Percentiles rank a stretch among this genome's conserved stretches.
These are phyloP conservation scores for Ophiorrhiza pumila DNA, from an alignment of 257 asterid species.

Conservation along the genomic window DNA sequence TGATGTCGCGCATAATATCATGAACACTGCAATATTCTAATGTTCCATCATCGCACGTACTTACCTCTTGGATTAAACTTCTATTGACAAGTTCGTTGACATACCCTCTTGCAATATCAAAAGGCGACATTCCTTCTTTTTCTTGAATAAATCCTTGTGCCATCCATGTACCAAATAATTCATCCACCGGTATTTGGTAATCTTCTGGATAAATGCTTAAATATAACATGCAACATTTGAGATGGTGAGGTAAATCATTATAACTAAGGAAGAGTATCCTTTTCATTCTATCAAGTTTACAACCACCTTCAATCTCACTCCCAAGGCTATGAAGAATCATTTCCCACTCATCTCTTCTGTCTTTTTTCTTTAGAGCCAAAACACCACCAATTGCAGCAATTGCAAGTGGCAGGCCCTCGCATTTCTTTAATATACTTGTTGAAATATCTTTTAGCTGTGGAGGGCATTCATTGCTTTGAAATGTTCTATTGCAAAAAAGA, in stretches of 20 bases:
- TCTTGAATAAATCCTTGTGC: conserved; percentile 4
- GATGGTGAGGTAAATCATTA: not conserved
- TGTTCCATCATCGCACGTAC: not conserved
- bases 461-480: conserved; percentile 19
- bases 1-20: conserved; percentile 11
- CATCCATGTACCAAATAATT: conserved; percentile 3
- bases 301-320: not conserved
- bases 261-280: conserved; percentile 15
- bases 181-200: not conserved
- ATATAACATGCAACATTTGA: conserved; percentile 5
- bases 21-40: not conserved
- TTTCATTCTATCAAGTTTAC: not conserved
- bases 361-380: conserved; percentile 11
- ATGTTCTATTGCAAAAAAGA: conserved; percentile 19
- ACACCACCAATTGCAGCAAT: conserved; percentile 27
- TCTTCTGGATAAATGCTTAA: conserved; percentile 18
- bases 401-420: conserved; percentile 33
- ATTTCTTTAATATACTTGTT: conserved; percentile 4
- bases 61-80: conserved; percentile 7
- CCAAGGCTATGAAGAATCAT: not conserved
- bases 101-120: not conserved
- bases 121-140: not conserved
- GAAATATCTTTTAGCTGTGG: conserved; percentile 13
- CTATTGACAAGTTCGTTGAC: conserved; percentile 7
- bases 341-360: not conserved